Evolutionary conservation across 2,329 filamentous ascomycete genomes (phyloP).

Genomic region (Neofusicoccum parvum): DNA sequence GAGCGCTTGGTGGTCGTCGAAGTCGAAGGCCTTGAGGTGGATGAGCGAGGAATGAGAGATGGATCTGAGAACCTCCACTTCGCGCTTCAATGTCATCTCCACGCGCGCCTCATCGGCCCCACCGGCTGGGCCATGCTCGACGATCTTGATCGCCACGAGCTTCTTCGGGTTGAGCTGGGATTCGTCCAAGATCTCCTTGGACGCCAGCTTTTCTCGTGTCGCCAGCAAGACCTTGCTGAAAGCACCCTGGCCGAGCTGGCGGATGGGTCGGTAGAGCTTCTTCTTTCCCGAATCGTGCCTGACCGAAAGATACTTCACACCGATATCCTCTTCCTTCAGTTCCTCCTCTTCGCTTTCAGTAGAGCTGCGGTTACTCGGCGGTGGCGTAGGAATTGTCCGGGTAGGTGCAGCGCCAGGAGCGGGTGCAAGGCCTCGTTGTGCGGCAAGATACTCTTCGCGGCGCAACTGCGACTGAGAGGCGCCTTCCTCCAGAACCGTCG

Average conservation of each 20-base stretch:
- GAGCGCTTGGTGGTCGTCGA: slow-evolving; percentile 78
- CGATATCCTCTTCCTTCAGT: slow-evolving; percentile 44
- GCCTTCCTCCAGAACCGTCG: slow-evolving; percentile 30
- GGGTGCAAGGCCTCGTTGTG: slow-evolving; percentile 67
- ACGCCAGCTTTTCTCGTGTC: slow-evolving; percentile 67
- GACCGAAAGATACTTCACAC: slow-evolving; percentile 47
- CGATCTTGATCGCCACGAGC: slow-evolving; percentile 91
- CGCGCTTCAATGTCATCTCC: slow-evolving; percentile 89
- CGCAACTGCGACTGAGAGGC: slow-evolving; percentile 55
- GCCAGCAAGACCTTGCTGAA: slow-evolving; percentile 94
- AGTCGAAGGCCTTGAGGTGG: slow-evolving; percentile 87
- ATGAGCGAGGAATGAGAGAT: slow-evolving; percentile 89
- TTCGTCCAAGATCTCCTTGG: slow-evolving; percentile 48
- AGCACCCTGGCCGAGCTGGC: slow-evolving; percentile 84
- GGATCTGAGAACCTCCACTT: slow-evolving; percentile 88
- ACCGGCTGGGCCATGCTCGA: slow-evolving; percentile 90
- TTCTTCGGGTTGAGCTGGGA: slow-evolving; percentile 67
- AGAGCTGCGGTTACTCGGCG: slow-evolving; percentile 66
- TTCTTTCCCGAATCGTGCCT: slow-evolving; percentile 65
- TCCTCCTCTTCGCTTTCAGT: slow-evolving; percentile 58
- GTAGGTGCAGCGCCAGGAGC: slow-evolving; percentile 27
- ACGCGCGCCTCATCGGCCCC: slow-evolving; percentile 91
- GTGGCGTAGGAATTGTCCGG: slow-evolving; percentile 67
- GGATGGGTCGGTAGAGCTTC: slow-evolving; percentile 79
- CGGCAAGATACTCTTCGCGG: slow-evolving; percentile 79